A percentile compares a stretch with the other conserved stretches of the same genome.
These are phyloP conservation scores for Blepharisma japonicum DNA, from an alignment of 73 alveolate genomes.

Conservation along the genomic window DNA sequence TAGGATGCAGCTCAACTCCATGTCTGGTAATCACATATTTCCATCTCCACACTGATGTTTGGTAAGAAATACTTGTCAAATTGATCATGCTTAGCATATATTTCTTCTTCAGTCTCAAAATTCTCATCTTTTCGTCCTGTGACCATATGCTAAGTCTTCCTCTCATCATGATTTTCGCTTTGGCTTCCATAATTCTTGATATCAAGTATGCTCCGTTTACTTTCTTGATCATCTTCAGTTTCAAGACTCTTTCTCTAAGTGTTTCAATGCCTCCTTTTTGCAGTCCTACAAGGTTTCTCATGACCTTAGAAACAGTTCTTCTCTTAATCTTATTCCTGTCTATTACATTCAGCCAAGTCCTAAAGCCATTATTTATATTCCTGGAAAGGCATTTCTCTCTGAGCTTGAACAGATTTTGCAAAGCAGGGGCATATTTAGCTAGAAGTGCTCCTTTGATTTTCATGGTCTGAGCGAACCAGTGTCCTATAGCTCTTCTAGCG, in stretches of 20 bases:
- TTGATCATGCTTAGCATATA: not conserved
- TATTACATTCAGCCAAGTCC: too few relatives aligned
- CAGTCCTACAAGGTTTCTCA: not conserved
- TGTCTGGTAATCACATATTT: not conserved
- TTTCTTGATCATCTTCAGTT: slow-evolving; percentile 14
- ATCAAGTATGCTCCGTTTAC: slow-evolving; percentile 13
- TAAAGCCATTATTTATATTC: too few relatives aligned
- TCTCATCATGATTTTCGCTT: not conserved
- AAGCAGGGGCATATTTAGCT: too few relatives aligned
- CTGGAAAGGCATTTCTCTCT: too few relatives aligned
- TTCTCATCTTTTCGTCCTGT: not conserved
- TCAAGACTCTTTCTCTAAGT: slow-evolving; percentile 20
- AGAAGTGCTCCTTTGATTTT: too few relatives aligned
- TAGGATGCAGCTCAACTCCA: slow-evolving; percentile 14
- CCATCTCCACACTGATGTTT: slow-evolving; percentile 20
- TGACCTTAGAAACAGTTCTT: not conserved
- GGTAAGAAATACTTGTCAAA: not conserved
- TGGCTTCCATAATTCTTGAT: not conserved
- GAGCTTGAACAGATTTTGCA: too few relatives aligned
- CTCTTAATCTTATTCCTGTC: too few relatives aligned
- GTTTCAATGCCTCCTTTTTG: slow-evolving; percentile 8
- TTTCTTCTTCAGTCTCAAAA: not conserved
- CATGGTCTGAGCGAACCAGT: too few relatives aligned
- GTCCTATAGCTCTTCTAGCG: too few relatives aligned
- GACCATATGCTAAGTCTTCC: slow-evolving; percentile 20